These are phyloP conservation scores for Ustilago bromivora DNA, from an alignment of 1,284 basidiomycete species.

Conservation along the genomic window DNA sequence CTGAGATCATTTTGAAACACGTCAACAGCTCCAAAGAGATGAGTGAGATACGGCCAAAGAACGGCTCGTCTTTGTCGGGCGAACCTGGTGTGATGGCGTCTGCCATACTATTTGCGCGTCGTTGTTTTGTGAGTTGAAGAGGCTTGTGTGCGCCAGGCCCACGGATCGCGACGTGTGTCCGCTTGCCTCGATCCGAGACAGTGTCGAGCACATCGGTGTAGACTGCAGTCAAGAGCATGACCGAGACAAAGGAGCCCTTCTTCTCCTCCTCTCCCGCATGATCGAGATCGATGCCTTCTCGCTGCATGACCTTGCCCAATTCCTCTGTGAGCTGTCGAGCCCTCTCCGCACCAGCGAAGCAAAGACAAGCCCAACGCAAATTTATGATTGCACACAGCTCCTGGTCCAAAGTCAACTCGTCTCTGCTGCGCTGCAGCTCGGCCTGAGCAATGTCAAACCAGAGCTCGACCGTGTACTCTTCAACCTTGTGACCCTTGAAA, in stretches of 20 bases:
- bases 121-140: constrained; percentile 2
- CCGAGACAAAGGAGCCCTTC: constrained; percentile 31
- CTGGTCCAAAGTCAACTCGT: constrained; percentile 41
- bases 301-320: constrained; percentile 41
- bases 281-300: constrained; percentile 41
- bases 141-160: background rate
- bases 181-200: constrained; percentile 32
- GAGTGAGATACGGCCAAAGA: constrained; percentile 41
- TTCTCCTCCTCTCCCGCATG: constrained; percentile 41
- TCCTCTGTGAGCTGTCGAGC: constrained; percentile 42
- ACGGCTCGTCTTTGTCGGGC: constrained; percentile 33
- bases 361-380: constrained; percentile 47
- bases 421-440: constrained; percentile 29
- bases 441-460: constrained; percentile 49
- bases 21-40: constrained; percentile 43
- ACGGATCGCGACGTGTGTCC: constrained; percentile 31
- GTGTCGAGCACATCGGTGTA: constrained; percentile 49
- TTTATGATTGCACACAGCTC: constrained; percentile 47
- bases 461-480: constrained; percentile 41
- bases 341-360: constrained; percentile 45
- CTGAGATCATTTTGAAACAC: constrained; percentile 52
- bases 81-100: background rate
- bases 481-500: constrained; percentile 34
- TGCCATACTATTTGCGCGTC: constrained; percentile 6
- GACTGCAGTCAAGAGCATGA: constrained; percentile 46